Base-by-base conservation (phyloP, 495 filamentous ascomycete genomes). In the Trichoderma parareesei region DNA sequence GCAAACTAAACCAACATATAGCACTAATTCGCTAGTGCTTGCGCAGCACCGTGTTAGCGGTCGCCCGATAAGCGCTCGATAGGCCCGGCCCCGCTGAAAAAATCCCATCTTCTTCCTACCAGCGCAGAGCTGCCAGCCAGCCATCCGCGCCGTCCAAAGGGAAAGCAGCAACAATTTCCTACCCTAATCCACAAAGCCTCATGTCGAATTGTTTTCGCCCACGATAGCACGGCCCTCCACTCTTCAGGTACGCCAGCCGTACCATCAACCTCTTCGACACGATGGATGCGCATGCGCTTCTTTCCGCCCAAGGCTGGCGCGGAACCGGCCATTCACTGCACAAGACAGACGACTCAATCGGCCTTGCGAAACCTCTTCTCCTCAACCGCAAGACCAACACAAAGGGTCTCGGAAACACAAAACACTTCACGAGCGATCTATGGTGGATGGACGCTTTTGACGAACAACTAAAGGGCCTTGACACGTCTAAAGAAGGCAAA, bases 361-460 rank as follows among this genome's bases (percentile, higher is more conserved):
- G 90, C 38, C 81, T 93, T 8, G 81, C 82, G 13, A 83, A 82
- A 64, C 90, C 89, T 8, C 75, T 93, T 37, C 82, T 90, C 49
- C 79, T 92, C 38, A 81, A 84, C 16, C 85, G 84, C 63, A 90
- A 90, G 73, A 74, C 81, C 41, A 86, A 90, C 74, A 86, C 84
- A 64, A 77, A 85, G 66, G 90, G 90, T 38, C 76, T 93, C 4
- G 90, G 90, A 63, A 85, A 84, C 69, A 80, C 81, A 64, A 76
- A 79, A n/a, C 87, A 87, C 61, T 74, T 78, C 65, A 88, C 85
- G 55, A 85, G 83, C 67, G 82, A 85, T 61, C 88, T 90, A 67
- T 93, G 90, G 90, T 93, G 90, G 90, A 74, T 91, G 65, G 82
- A 86, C 59, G 90, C 89, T 55, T 92, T 92, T 69, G 90, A 93